phyloP scores from a whole-genome alignment of 2,329 filamentous ascomycete species.

The Colletotrichum noveboracense region DNA sequence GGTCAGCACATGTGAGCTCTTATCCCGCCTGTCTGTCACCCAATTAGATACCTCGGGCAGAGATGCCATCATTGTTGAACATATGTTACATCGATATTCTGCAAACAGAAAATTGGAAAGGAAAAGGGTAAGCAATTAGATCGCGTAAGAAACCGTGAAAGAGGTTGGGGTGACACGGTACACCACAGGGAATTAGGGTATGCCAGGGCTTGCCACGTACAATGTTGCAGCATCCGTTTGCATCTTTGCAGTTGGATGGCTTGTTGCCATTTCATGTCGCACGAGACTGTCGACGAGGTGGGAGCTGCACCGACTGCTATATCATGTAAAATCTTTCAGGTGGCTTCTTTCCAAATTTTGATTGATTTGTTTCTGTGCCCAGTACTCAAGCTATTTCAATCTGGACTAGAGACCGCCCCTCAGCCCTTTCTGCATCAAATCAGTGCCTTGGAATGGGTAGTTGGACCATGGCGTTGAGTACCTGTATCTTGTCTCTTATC shows the following conservation, averaged over 20 bases:
- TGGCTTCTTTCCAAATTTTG: not conserved
- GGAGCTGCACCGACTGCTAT: not conserved
- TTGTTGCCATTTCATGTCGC: fast-evolving
- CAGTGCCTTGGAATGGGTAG: not conserved
- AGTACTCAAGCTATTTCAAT: not conserved
- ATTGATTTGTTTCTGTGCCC: not conserved
- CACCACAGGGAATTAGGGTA: fast-evolving
- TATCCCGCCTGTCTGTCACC: not conserved
- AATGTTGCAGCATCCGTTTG: not conserved
- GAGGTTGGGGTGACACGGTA: not conserved
- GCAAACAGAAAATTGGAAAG: not conserved
- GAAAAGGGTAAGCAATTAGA: fast-evolving
- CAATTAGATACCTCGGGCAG: not conserved
- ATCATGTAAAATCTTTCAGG: fast-evolving
- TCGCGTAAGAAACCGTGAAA: fast-evolving
- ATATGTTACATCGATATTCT: fast-evolving
- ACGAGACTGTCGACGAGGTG: not conserved
- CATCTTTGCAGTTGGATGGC: not conserved
- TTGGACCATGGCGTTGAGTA: fast-evolving
- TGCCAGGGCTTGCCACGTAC: not conserved
- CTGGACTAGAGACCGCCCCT: fast-evolving
- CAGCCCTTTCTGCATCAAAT: not conserved
- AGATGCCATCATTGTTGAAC: not conserved
- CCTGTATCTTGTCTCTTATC: not conserved
- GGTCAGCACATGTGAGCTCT: fast-evolving